phyloP scores from a whole-genome alignment of 2,329 filamentous ascomycete genomes.

The Paracamarosporium sp. region DNA sequence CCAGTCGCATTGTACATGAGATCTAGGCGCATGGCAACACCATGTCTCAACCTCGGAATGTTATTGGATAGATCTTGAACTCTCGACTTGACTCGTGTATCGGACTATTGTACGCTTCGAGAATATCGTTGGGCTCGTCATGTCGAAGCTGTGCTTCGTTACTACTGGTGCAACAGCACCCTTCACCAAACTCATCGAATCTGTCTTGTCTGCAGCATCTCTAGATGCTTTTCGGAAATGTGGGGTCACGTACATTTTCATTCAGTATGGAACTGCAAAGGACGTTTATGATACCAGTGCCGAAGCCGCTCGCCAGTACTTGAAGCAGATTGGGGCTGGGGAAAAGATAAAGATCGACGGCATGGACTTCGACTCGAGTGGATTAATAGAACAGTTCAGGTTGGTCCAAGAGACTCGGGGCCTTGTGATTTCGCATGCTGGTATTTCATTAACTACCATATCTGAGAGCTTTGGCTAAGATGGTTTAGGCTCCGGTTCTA shows the following conservation, averaged over 20 bases:
- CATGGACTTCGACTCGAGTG: slow-evolving; percentile 70
- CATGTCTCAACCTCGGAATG: background rate
- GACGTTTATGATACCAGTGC: slow-evolving; percentile 56
- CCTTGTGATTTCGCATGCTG: slow-evolving; percentile 86
- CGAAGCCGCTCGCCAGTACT: slow-evolving; percentile 17
- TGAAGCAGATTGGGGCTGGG: slow-evolving; percentile 11
- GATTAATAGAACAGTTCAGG: slow-evolving; percentile 66
- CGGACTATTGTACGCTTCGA: background rate
- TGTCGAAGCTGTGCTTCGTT: slow-evolving; percentile 71
- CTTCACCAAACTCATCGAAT: slow-evolving; percentile 74
- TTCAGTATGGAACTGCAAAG: slow-evolving; percentile 80
- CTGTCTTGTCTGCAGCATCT: slow-evolving; percentile 68
- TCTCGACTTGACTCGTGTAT: too few relatives aligned
- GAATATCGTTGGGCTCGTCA: background rate
- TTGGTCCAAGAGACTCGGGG: slow-evolving; percentile 65
- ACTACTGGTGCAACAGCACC: slow-evolving; percentile 92
- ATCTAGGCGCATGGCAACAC: background rate
- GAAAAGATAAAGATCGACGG: slow-evolving; percentile 56
- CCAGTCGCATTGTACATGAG: too few relatives aligned
- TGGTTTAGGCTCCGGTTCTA: slow-evolving; percentile 81
- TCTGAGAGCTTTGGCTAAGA: background rate
- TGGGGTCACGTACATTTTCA: slow-evolving; percentile 72
- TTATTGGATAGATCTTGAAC: too few relatives aligned
- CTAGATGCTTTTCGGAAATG: slow-evolving; percentile 64
- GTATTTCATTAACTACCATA: slow-evolving; percentile 56